Conservation (phyloP, 495 filamentous ascomycete genomes). For the Hypoxylon fuscum region DNA sequence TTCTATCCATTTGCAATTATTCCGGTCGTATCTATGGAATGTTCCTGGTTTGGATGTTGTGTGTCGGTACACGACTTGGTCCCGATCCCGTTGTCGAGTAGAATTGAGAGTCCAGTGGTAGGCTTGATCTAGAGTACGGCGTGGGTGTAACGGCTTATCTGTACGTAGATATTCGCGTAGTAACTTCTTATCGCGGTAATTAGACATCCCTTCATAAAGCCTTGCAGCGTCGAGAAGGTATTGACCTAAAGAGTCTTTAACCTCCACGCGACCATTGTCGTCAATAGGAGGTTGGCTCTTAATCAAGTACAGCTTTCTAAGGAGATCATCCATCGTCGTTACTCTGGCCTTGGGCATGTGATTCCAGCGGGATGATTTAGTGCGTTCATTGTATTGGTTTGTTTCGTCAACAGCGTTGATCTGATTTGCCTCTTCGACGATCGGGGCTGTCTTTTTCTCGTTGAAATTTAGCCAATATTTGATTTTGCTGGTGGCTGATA, state of each 20-base stretch:
- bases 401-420: too few species aligned
- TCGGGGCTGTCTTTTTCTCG: too few species aligned
- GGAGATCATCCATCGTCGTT: slow-evolving; percentile 22
- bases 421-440: too few species aligned
- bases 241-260: slow-evolving; percentile 46
- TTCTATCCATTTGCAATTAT: slow-evolving; percentile 18
- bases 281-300: slow-evolving; percentile 13
- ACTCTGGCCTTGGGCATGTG: slow-evolving; percentile 5
- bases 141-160: slow-evolving; percentile 69
- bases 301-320: slow-evolving; percentile 2
- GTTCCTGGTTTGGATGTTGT: slow-evolving; percentile 44
- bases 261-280: slow-evolving; percentile 36
- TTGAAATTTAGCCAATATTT: too few species aligned
- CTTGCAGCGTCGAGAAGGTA: slow-evolving; percentile 50
- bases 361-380: background rate
- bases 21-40: slow-evolving; percentile 36
- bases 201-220: slow-evolving; percentile 52
- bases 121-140: slow-evolving; percentile 74
- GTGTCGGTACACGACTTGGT: slow-evolving; percentile 72
- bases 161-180: slow-evolving; percentile 65
- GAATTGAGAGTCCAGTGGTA: slow-evolving; percentile 70
- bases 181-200: slow-evolving; percentile 64
- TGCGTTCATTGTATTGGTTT: background rate
- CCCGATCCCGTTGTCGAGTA: slow-evolving; percentile 67
- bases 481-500: too few species aligned